Evolutionary conservation across 2,329 filamentous ascomycete species (phyloP), one percentile per base, ranked within the genome.

Genomic region (Paramyrothecium sp.): DNA sequence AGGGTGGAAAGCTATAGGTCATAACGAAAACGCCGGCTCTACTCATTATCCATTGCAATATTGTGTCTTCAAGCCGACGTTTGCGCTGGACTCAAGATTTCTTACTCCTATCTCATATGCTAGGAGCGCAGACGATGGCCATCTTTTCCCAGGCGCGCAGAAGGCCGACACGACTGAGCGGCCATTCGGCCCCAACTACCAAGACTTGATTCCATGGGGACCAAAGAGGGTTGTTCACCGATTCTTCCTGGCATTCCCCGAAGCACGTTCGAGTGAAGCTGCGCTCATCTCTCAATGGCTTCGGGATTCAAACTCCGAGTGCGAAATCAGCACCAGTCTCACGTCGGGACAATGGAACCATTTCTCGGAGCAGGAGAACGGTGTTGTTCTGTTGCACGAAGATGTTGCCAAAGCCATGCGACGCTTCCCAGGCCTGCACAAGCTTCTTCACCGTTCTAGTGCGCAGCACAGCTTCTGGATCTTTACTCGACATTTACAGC

Each of bases 171-270:
- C 5, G 5, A 44, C 26, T 30, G 26, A 44, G 38, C 38, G 38
- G n/a, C 38, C 38, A 5, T 44, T 44, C 13, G 38, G 38, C 13
- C 38, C 38, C 5, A 4, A 44, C 13, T 75, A 74, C 50, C 58
- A 69, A 12, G 58, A 62, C 10, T 67, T 76, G 1, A 54, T 71
- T 22, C 64, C 69, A 56, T 16, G 23, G 54, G 23, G 7, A 16
- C 20, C 50, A 51, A 59, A 26, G 54, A 58, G 20, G 60, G 57
- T 59, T 8, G 64, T 61, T 23, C 63, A 68, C 3, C 63, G 60
- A 22, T 79, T 84, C 60, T 85, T 78, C 58, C 65, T 86, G 1
- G 69, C 78, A 2, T 85, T 85, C 53, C 81, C 83, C 1, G 62
- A 65, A 0, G 69, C 72, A 2, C 69, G 70, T 26, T 56, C 61